Base-by-base conservation (phyloP, 73 alveolate species). In the Tetrahymena thermophila region DNA sequence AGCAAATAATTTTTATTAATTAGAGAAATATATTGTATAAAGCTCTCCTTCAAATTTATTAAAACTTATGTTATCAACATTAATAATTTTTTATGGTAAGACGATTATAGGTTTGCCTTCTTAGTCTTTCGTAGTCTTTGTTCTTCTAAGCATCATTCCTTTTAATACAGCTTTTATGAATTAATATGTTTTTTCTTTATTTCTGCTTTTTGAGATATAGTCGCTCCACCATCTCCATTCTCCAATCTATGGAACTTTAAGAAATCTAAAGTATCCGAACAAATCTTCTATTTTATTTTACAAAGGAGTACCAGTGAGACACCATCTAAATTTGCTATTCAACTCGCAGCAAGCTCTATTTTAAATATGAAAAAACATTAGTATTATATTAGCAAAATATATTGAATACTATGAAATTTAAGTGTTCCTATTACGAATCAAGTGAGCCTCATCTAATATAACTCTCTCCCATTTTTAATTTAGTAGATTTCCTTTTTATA, bases 191-290 rank as follows among this genome's bases (percentile, higher is more conserved):
- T 95, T 94, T 38, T 95, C 97, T 50, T 95, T 94, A 55, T 95
- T 85, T 58, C 56, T 94, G 21, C 50, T 94, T 44, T 95, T 95
- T 43, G 35, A 55, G 14, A 95, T 58, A 21, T 35, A 85, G 6
- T 94, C 34, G 89, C 94, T 95, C 97, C 97, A 95, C 97, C 97
- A 95, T 85, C 50, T 85, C 97, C 94, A 95, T 43, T 95, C 97
- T 16, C 95, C 94, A 44, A 95, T 55, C 23, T 94, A 43, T 37
- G 93, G 95, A 17, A 95, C 97, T 44, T 57, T 21, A 13, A 95
- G 55, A n/a, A 95, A 95, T 50, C 94, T 55, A 35, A 95, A 37
- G 6, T 85, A 58, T 43, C 93, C 94, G 71, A 95, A 95, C 89
- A 95, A 50, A 89, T 95, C 97, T 34, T 95, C 97, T 85, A 85